Conservation (phyloP, 768 basidiomycete species). For the Infundibulicybe gibba region DNA sequence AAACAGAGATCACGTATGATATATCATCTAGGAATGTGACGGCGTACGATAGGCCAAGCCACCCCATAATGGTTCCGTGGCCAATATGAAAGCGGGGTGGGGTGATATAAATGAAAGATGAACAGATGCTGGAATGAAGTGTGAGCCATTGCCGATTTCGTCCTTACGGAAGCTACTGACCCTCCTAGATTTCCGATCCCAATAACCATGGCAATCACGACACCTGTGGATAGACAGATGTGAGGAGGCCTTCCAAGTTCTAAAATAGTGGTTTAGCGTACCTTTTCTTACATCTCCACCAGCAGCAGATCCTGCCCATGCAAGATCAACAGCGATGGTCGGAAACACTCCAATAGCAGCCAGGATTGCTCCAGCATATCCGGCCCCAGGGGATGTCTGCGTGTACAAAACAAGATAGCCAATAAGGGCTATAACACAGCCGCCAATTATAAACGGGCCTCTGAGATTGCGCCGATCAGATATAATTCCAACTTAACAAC, state of each 20-base stretch:
- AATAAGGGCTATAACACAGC: conserved; percentile 38
- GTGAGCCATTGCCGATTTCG: background rate
- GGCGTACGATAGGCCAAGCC: conserved; percentile 27
- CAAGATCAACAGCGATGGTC: conserved; percentile 40
- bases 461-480: conserved; percentile 39
- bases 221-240: conserved; percentile 10
- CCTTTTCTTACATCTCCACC: conserved; percentile 54
- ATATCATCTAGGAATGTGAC: background rate
- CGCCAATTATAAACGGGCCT: conserved; percentile 46
- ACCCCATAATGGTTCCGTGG: conserved; percentile 29
- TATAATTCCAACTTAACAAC: conserved; percentile 25
- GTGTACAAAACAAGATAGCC: conserved; percentile 50
- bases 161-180: conserved; percentile 9
- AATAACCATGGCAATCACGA: conserved; percentile 50
- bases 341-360: conserved; percentile 53
- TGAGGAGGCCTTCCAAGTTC: no score
- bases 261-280: conserved; percentile 1
- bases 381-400: conserved; percentile 25
- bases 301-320: conserved; percentile 54
- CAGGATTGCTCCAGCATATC: conserved; percentile 45
- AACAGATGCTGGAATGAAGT: conserved; percentile 29
- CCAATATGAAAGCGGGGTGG: conserved; percentile 34
- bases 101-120: conserved; percentile 35
- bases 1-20: background rate
- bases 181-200: conserved; percentile 54